These are phyloP conservation scores for Suillus sp. DNA, from an alignment of 768 basidiomycete species.

Conservation along the genomic window DNA sequence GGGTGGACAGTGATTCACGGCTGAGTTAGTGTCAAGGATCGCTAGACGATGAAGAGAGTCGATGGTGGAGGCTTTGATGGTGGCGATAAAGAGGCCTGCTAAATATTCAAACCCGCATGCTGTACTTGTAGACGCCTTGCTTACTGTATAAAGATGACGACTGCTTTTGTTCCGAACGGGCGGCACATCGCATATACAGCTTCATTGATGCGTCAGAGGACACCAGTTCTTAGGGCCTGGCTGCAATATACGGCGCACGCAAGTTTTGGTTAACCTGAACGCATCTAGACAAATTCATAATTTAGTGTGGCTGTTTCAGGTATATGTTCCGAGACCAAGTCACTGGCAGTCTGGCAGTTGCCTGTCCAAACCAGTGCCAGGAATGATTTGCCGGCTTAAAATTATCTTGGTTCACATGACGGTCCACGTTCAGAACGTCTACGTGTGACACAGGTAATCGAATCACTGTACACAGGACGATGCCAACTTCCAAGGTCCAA, in stretches of 20 bases:
- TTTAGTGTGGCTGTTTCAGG: neutral
- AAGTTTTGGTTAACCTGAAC: neutral
- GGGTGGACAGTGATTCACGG: neutral
- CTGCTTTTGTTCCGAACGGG: neutral
- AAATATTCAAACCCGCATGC: neutral
- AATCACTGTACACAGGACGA: neutral
- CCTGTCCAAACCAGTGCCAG: neutral
- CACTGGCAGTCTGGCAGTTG: neutral
- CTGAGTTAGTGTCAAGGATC: neutral
- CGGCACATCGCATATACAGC: neutral
- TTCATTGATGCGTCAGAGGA: neutral
- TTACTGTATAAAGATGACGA: neutral
- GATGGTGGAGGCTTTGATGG: neutral
- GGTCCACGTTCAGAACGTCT: neutral
- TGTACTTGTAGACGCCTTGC: conserved; percentile 4
- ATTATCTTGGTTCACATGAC: neutral
- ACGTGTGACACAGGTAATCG: neutral
- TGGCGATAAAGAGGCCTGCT: neutral
- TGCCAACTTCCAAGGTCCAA: neutral
- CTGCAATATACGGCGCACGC: neutral
- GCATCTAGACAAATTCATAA: no score
- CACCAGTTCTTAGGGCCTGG: neutral
- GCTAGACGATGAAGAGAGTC: neutral
- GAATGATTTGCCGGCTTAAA: neutral
- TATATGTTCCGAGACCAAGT: neutral